Base-by-base conservation (phyloP, 73 alveolate genomes). In the Symbiodinium natans region DNA sequence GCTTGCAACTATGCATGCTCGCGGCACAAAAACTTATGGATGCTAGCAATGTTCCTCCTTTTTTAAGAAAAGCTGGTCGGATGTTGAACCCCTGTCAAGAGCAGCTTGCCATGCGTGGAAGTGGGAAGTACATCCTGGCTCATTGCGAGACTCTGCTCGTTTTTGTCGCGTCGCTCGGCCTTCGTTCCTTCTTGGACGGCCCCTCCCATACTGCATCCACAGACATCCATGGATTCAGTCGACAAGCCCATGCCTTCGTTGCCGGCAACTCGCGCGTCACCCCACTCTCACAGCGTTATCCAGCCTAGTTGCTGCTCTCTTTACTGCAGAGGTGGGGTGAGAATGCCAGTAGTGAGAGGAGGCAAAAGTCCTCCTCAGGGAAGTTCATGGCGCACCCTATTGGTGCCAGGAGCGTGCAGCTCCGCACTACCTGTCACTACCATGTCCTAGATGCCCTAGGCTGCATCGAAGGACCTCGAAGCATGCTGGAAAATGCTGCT, bases 91-190 rank as follows among this genome's bases (percentile, higher is more conserved):
- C n/a, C n/a, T n/a, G n/a, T n/a, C n/a, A n/a, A n/a, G n/a, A n/a
- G n/a, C n/a, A n/a, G n/a, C n/a, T n/a, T n/a, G n/a, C n/a, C n/a
- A n/a, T n/a, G n/a, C n/a, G n/a, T n/a, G n/a, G n/a, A n/a, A n/a
- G n/a, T n/a, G n/a, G n/a, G n/a, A n/a, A n/a, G n/a, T n/a, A n/a
- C n/a, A n/a, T n/a, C n/a, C n/a, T n/a, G n/a, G n/a, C n/a, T n/a
- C n/a, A n/a, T n/a, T n/a, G n/a, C n/a, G n/a, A n/a, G n/a, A n/a
- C n/a, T n/a, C n/a, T n/a, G n/a, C n/a, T n/a, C n/a, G n/a, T n/a
- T n/a, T n/a, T n/a, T n/a, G n/a, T n/a, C n/a, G n/a, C 36, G 80
- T 23, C 80, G 36, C 80, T 63, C 80, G 80, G 80, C 80, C 33
- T 63, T 31, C 19, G 80, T 63, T 63, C 36, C 27, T 63, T 63